Conservation (phyloP, 2,329 filamentous ascomycete species). For the Apiospora hydei region DNA sequence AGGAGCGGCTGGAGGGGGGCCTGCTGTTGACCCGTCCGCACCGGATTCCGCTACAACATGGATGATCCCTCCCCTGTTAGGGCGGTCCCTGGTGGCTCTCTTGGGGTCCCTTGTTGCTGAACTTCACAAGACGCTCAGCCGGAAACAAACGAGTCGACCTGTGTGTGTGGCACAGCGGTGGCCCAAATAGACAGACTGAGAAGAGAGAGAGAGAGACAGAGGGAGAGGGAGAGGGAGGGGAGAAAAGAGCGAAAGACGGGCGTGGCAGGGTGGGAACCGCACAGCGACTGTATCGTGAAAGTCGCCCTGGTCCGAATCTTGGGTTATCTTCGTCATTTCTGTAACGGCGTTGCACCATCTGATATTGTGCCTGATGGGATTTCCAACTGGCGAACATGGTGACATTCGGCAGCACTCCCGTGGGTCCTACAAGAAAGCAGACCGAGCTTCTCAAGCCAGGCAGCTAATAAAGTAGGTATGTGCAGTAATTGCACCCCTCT, state of each 20-base stretch:
- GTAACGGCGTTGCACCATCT: conserved; percentile 20
- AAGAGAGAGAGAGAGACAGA: background rate
- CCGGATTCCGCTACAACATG: conserved; percentile 20
- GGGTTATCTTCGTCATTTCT: conserved; percentile 19
- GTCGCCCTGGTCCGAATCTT: background rate
- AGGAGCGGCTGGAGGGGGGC: conserved; percentile 18
- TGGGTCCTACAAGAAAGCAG: conserved; percentile 17
- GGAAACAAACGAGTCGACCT: background rate
- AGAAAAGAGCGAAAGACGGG: background rate
- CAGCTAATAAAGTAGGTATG: no score
- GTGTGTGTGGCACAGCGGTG: background rate
- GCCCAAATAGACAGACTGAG: background rate
- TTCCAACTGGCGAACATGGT: conserved; percentile 10
- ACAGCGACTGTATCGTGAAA: background rate
- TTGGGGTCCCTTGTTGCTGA: background rate
- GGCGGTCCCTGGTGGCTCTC: conserved; percentile 9
- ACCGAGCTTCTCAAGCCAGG: conserved; percentile 10
- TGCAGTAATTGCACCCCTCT: conserved; percentile 1
- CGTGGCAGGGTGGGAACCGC: background rate
- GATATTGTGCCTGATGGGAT: conserved; percentile 18
- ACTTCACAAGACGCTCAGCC: background rate
- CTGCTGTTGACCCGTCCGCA: conserved; percentile 18
- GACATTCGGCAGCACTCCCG: conserved; percentile 19
- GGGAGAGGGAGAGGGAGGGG: background rate
- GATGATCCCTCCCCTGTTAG: conserved; percentile 19